Conservation (phyloP, 208 protist species). For the Tritrichomonas musculus region DNA sequence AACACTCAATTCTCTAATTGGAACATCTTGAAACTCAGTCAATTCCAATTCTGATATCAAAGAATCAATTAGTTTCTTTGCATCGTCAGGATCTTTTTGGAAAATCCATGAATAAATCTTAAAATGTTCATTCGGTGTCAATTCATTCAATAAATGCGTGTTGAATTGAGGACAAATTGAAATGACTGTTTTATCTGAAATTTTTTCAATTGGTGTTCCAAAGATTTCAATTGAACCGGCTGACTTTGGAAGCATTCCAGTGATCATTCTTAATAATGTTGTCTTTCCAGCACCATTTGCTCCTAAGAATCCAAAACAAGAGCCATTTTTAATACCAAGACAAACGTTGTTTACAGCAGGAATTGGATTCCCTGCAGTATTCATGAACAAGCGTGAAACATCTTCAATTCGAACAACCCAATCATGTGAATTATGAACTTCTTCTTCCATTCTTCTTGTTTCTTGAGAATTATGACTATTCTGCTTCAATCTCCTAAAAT, state of each 20-base stretch:
- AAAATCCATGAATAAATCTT: not conserved
- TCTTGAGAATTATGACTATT: not conserved
- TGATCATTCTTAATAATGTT: slow-evolving; percentile 36
- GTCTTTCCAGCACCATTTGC: slow-evolving; percentile 39
- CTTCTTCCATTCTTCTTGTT: not conserved
- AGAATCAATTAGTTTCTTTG: not conserved
- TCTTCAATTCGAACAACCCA: too few species aligned
- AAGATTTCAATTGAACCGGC: slow-evolving; percentile 29
- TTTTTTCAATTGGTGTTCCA: not conserved
- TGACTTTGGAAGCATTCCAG: not conserved
- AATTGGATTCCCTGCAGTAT: too few species aligned
- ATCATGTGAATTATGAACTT: too few species aligned
- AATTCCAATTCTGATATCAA: not conserved
- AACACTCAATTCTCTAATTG: not conserved
- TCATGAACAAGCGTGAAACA: too few species aligned
- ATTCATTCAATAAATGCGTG: too few species aligned
- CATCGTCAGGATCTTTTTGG: too few species aligned
- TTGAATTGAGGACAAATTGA: too few species aligned
- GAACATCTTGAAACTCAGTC: not conserved
- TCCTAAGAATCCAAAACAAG: too few species aligned
- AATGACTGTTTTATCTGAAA: too few species aligned
- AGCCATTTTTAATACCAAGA: too few species aligned
- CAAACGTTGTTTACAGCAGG: too few species aligned
- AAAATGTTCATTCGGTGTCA: not conserved
- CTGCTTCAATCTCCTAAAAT: too few species aligned